A percentile compares a stretch with the other conserved stretches of the same genome.
Evolutionary conservation across 345 rosid genomes (phyloP).

Genomic region (Anacardium occidentale): DNA sequence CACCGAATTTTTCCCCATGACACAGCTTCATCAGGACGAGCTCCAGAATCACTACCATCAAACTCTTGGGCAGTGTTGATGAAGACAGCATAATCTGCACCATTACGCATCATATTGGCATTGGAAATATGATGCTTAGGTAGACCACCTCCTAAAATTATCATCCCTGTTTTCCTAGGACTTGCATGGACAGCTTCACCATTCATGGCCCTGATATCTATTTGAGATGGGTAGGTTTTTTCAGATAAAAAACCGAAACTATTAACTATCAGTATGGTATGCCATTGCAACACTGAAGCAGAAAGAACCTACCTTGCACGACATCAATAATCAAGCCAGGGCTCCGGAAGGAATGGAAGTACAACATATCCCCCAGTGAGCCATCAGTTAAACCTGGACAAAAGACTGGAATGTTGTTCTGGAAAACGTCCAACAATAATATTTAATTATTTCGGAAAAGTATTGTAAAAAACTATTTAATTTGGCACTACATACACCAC

Average conservation of each 20-base stretch:
- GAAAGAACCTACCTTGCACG: conserved; percentile 57
- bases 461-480: too few relatives aligned
- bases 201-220: conserved; percentile 82
- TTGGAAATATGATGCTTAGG: conserved; percentile 97
- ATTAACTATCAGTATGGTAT: neutral
- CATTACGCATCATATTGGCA: conserved; percentile 97
- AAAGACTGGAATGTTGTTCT: conserved; percentile 89
- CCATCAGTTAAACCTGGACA: conserved; percentile 97
- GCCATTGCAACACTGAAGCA: neutral
- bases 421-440: conserved; percentile 26
- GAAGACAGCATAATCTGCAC: conserved; percentile 85
- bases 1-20: conserved; percentile 92
- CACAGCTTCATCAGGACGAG: conserved; percentile 91
- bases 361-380: conserved; percentile 91
- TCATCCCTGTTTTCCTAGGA: conserved; percentile 83
- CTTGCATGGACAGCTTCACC: conserved; percentile 78
- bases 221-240: conserved; percentile 13
- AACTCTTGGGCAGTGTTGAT: conserved; percentile 92
- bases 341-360: conserved; percentile 72
- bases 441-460: neutral
- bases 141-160: conserved; percentile 88
- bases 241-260: conserved; percentile 1
- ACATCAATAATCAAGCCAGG: conserved; percentile 63
- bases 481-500: neutral
- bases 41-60: conserved; percentile 98